Evolutionary conservation across 2,329 filamentous ascomycete genomes (phyloP).

Genomic region (Colletotrichum lindemuthianum): DNA sequence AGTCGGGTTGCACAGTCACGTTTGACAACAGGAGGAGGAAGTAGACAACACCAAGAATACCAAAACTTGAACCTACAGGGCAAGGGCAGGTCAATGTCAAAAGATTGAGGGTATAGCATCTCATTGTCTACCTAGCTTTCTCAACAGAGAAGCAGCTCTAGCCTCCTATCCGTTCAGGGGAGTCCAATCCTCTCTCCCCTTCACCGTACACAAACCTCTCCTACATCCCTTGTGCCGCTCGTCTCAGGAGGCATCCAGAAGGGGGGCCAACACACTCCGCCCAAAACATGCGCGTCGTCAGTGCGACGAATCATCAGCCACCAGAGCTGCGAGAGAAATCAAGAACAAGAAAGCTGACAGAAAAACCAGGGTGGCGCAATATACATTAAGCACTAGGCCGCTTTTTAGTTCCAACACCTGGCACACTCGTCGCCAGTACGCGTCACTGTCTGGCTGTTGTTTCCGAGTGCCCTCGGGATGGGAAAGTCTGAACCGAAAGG

Average conservation of each 20-base stretch:
- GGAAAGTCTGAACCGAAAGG: conserved; percentile 38
- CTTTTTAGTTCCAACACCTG: conserved; percentile 15
- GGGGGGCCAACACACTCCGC: conserved; percentile 5
- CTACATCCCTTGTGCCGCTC: background rate
- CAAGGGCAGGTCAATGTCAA: background rate
- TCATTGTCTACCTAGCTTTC: conserved; percentile 32
- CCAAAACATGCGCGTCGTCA: conserved; percentile 1
- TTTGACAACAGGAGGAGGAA: too few species aligned
- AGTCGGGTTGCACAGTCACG: too few species aligned
- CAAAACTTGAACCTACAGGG: too few species aligned
- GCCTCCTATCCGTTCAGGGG: conserved; percentile 1
- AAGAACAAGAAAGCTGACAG: conserved; percentile 13
- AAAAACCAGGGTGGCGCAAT: conserved; percentile 27
- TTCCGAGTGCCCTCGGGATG: conserved; percentile 31
- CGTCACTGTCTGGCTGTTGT: conserved; percentile 16
- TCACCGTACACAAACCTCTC: background rate
- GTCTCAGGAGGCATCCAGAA: conserved; percentile 25
- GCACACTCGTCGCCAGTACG: conserved; percentile 5
- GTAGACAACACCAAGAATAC: too few species aligned
- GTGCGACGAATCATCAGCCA: conserved; percentile 25
- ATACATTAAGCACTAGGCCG: conserved; percentile 38
- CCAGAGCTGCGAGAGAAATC: conserved; percentile 31
- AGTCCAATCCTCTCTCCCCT: background rate
- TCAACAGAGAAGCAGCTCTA: conserved; percentile 22
- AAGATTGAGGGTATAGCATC: conserved; percentile 8